Percentiles rank a stretch among this genome's conserved stretches.
Conservation (phyloP, 129 eudicot genomes). For the Glebionis coronaria region DNA sequence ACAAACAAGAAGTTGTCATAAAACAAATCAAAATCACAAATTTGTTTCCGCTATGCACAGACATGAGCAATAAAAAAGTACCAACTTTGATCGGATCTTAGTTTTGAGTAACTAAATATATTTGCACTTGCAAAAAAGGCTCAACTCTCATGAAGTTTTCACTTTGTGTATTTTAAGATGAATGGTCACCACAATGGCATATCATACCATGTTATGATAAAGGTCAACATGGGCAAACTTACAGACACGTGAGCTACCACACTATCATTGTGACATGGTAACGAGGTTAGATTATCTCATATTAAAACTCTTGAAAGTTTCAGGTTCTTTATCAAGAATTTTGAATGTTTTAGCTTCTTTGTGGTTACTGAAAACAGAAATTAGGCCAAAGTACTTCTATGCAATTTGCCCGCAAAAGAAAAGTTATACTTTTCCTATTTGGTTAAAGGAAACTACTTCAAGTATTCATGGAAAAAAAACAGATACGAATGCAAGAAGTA, state of each 20-base stretch:
- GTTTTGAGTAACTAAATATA: neutral
- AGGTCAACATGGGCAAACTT: neutral
- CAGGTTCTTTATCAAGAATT: neutral
- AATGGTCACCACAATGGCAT: neutral
- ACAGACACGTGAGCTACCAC: neutral
- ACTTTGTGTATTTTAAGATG: neutral
- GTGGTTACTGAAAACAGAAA: constrained; percentile 1
- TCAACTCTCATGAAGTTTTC: neutral
- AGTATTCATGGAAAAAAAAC: no score
- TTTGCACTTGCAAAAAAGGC: constrained; percentile 7
- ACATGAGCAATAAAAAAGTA: no score
- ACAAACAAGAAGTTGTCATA: constrained; percentile 3
- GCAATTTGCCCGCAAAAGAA: no score
- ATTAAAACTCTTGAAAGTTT: constrained; percentile 10
- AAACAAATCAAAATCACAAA: constrained; percentile 5
- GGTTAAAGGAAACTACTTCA: no score
- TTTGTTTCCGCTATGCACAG: neutral
- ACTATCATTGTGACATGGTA: neutral
- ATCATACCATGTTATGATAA: neutral
- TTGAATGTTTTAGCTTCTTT: neutral
- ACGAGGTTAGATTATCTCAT: neutral
- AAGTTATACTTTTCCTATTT: no score
- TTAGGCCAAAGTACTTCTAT: neutral
- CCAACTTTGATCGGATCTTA: neutral
- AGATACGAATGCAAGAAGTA: neutral